phyloP scores from a whole-genome alignment of 169 alveolate species.

The Plasmodium gonderi region DNA sequence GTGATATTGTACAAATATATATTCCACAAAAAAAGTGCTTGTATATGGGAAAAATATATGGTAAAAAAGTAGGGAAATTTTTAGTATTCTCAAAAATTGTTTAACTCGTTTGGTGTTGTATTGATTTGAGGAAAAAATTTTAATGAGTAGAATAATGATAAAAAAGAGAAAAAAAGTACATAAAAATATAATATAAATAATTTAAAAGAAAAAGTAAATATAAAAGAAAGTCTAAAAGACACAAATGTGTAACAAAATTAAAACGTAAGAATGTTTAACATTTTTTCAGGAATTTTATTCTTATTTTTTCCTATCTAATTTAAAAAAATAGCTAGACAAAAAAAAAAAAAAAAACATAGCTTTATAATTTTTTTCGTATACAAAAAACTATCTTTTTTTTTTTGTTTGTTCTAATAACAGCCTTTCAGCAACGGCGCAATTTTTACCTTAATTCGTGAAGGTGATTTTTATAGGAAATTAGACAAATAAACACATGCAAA shows the following conservation, averaged over 20 bases:
- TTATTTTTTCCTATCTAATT: background rate
- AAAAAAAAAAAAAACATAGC: background rate
- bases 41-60: too few relatives aligned
- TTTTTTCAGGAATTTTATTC: background rate
- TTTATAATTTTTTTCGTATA: background rate
- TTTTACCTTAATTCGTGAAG: background rate
- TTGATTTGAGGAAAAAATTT: background rate
- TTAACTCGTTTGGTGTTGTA: background rate
- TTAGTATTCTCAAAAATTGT: background rate
- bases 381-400: background rate
- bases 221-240: too few relatives aligned
- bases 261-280: background rate
- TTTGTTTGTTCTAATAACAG: background rate
- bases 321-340: background rate
- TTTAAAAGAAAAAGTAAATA: background rate
- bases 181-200: background rate
- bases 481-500: background rate
- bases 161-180: background rate
- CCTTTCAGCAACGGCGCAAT: background rate
- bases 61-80: background rate
- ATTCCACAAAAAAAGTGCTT: background rate
- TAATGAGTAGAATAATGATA: background rate
- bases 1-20: background rate
- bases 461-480: too few relatives aligned
- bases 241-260: background rate